Evolutionary conservation across 805 yeast species (phyloP).

Genomic region (Metschnikowia peoriensis): DNA sequence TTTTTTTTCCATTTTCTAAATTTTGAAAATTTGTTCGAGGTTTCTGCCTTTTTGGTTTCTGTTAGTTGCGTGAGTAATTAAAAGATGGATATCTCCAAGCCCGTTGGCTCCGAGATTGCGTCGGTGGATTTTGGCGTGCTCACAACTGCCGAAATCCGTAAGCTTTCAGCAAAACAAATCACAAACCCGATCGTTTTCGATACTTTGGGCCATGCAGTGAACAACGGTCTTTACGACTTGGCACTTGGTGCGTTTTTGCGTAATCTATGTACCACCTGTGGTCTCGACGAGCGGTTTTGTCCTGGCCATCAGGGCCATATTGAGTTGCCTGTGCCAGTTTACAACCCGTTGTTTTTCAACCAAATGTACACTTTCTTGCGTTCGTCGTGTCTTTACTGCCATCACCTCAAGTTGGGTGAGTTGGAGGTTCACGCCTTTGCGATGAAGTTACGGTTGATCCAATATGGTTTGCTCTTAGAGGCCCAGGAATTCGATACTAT

Average conservation of each 20-base stretch:
- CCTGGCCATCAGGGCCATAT: conserved; percentile 99
- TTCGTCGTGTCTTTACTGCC: conserved; percentile 86
- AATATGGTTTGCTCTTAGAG: conserved; percentile 85
- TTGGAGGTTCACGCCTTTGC: conserved; percentile 71
- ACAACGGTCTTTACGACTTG: conserved; percentile 90
- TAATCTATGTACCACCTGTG: conserved; percentile 92
- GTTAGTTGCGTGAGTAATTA: not conserved
- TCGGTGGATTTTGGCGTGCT: conserved; percentile 91
- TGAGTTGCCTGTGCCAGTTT: conserved; percentile 92
- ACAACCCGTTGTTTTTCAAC: conserved; percentile 90
- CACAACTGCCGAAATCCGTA: conserved; percentile 76
- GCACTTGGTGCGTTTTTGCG: conserved; percentile 92
- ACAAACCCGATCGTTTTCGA: conserved; percentile 96
- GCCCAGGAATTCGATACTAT: conserved; percentile 70
- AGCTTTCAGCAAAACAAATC: conserved; percentile 90
- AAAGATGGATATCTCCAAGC: conserved; percentile 90
- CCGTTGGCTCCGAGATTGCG: conserved; percentile 90
- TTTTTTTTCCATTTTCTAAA: too few species aligned
- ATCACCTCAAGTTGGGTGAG: conserved; percentile 68
- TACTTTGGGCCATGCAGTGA: conserved; percentile 91
- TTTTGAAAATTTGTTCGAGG: too few species aligned
- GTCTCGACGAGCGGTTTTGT: conserved; percentile 88
- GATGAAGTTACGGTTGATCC: conserved; percentile 78
- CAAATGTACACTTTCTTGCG: conserved; percentile 85
- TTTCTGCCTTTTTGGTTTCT: not conserved